phyloP scores from a whole-genome alignment of 148 eudicot genomes.

The Fagopyrum esculentum region DNA sequence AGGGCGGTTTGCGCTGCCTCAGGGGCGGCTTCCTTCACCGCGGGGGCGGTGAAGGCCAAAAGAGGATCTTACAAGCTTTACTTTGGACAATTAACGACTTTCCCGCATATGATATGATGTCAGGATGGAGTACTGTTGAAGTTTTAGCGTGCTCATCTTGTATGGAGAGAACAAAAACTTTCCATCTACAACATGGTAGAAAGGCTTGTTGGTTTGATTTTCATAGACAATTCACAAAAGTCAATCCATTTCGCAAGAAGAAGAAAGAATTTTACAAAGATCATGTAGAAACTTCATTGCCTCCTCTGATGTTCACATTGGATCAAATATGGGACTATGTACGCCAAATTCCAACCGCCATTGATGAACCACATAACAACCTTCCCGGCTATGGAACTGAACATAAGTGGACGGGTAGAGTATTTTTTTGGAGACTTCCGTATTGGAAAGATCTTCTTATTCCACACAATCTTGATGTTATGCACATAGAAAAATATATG shows the following conservation, averaged over 20 bases:
- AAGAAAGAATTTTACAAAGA: neutral
- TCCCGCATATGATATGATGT: neutral
- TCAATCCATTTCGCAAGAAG: neutral
- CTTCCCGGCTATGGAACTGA: neutral
- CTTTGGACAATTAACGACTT: neutral
- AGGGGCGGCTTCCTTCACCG: too few species aligned
- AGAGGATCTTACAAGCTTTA: neutral
- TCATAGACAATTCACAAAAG: neutral
- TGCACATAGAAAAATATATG: slow-evolving; percentile 8
- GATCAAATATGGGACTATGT: neutral
- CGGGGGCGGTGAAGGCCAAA: too few species aligned
- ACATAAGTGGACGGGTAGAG: neutral
- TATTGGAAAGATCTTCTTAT: neutral
- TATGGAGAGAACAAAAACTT: neutral
- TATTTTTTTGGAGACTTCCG: neutral
- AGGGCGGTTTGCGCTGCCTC: too few species aligned
- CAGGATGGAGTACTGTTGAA: neutral
- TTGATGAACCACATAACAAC: neutral
- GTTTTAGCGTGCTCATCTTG: neutral
- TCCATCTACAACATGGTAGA: neutral
- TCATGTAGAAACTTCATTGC: neutral
- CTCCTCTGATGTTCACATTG: neutral
- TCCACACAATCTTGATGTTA: neutral
- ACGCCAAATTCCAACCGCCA: neutral
- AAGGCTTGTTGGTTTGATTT: neutral